These are phyloP conservation scores for Hymenoscyphus scutula DNA, from an alignment of 2,329 filamentous ascomycete species.

Conservation along the genomic window DNA sequence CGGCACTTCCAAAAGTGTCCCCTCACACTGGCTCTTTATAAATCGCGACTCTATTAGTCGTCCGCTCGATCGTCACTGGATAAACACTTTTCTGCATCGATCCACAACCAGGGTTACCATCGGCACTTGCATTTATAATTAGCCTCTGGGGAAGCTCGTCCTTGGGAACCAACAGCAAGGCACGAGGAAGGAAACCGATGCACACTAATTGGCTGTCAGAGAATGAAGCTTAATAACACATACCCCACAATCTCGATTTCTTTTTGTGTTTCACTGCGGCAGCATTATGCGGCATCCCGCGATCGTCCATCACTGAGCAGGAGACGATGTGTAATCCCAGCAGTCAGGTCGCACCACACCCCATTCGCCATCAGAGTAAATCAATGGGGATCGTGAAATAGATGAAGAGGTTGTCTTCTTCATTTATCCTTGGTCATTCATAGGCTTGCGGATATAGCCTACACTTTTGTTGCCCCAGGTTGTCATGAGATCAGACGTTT, in stretches of 20 bases:
- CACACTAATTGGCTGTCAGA: background rate
- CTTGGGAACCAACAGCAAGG: background rate
- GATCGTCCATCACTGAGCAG: background rate
- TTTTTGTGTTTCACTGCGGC: background rate
- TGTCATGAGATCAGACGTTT: slow-evolving; percentile 16
- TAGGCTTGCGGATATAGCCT: slow-evolving; percentile 15
- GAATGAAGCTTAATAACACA: background rate
- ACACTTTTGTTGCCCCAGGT: background rate
- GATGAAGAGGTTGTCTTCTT: slow-evolving; percentile 8
- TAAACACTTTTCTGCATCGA: background rate
- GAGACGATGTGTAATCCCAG: too few relatives aligned
- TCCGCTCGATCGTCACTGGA: background rate
- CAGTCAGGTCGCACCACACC: too few relatives aligned
- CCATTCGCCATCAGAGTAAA: too few relatives aligned
- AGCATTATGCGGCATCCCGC: background rate
- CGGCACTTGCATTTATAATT: background rate
- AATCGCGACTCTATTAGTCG: slow-evolving; percentile 1
- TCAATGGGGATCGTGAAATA: slow-evolving; percentile 11
- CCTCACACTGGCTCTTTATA: background rate
- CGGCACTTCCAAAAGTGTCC: slow-evolving; percentile 2
- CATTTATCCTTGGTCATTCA: slow-evolving; percentile 2
- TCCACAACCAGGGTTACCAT: slow-evolving; percentile 3
- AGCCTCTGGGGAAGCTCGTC: background rate
- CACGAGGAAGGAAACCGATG: background rate
- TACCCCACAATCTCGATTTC: background rate